These are phyloP conservation scores for Coniochaeta sp. DNA, from an alignment of 2,329 filamentous ascomycete species.

Conservation along the genomic window DNA sequence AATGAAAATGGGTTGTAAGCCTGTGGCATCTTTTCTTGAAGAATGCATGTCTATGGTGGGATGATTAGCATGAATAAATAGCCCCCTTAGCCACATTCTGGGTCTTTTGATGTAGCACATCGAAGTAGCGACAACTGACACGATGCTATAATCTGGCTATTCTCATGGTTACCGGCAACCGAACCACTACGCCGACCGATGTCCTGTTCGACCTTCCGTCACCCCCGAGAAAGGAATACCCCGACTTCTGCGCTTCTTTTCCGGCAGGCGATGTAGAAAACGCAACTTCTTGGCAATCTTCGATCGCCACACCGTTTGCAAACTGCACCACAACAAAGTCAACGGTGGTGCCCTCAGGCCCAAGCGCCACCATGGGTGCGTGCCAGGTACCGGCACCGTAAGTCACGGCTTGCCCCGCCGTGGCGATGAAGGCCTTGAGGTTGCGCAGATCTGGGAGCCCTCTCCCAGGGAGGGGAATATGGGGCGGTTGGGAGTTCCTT, in stretches of 20 bases:
- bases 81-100: no score
- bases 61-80: no score
- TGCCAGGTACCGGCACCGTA: slow-evolving; percentile 93
- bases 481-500: slow-evolving; percentile 23
- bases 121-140: not conserved
- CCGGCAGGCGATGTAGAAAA: slow-evolving; percentile 15
- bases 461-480: slow-evolving; percentile 39
- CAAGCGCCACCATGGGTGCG: slow-evolving; percentile 84
- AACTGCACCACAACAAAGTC: slow-evolving; percentile 90
- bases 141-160: not conserved
- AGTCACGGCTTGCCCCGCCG: slow-evolving; percentile 74
- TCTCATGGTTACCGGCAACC: slow-evolving; percentile 14
- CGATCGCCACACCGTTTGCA: slow-evolving; percentile 69
- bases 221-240: not conserved
- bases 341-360: slow-evolving; percentile 46
- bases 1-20: not conserved
- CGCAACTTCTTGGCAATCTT: slow-evolving; percentile 81
- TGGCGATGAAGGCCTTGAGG: slow-evolving; percentile 71
- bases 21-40: no score
- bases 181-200: slow-evolving; percentile 28
- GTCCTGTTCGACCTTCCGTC: slow-evolving; percentile 2
- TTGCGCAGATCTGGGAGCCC: slow-evolving; percentile 66
- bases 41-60: no score
- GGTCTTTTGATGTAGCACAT: not conserved
- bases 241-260: not conserved